A percentile compares a stretch with the other conserved stretches of the same genome.
These are phyloP conservation scores for Eutypa lata DNA, from an alignment of 2,329 filamentous ascomycete genomes.

Conservation along the genomic window DNA sequence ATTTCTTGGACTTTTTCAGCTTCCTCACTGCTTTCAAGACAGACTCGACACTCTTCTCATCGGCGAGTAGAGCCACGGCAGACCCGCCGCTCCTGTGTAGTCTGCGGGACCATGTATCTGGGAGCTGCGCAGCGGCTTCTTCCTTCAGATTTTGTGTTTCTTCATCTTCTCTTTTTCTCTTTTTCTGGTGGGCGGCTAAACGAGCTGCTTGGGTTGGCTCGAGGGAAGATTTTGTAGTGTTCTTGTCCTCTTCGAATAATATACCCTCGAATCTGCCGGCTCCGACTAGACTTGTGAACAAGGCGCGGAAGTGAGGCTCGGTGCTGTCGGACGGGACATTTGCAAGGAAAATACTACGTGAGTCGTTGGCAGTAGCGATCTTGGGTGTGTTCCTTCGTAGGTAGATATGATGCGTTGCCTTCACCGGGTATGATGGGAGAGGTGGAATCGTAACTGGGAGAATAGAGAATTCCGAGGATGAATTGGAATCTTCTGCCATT, in stretches of 20 bases:
- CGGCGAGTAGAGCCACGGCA: slow-evolving; percentile 80
- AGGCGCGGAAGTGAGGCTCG: slow-evolving; percentile 67
- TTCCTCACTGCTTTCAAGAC: slow-evolving; percentile 73
- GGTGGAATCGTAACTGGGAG: slow-evolving; percentile 67
- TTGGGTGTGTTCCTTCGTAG: slow-evolving; percentile 80
- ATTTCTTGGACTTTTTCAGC: slow-evolving; percentile 55
- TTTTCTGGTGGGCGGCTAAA: slow-evolving; percentile 41
- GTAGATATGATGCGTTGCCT: slow-evolving; percentile 79
- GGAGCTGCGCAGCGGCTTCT: slow-evolving; percentile 60
- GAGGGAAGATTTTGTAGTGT: slow-evolving; percentile 32
- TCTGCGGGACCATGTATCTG: slow-evolving; percentile 68
- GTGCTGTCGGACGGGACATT: slow-evolving; percentile 87
- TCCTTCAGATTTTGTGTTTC: slow-evolving; percentile 43
- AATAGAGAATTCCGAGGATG: slow-evolving; percentile 67
- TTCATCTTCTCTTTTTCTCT: slow-evolving; percentile 44
- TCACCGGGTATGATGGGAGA: slow-evolving; percentile 57
- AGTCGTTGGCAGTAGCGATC: slow-evolving; percentile 68
- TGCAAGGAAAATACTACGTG: slow-evolving; percentile 82
- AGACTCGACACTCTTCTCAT: slow-evolving; percentile 72
- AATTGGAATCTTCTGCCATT: slow-evolving; percentile 47
- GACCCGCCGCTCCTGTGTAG: slow-evolving; percentile 72
- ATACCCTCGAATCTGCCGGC: slow-evolving; percentile 76
- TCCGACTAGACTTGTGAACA: slow-evolving; percentile 73
- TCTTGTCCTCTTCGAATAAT: slow-evolving; percentile 65
- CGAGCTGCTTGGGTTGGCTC: slow-evolving; percentile 43